Evolutionary conservation across 441 rosid genomes (phyloP), one percentile per base, ranked within the genome.

Genomic region (Capsella rubella): DNA sequence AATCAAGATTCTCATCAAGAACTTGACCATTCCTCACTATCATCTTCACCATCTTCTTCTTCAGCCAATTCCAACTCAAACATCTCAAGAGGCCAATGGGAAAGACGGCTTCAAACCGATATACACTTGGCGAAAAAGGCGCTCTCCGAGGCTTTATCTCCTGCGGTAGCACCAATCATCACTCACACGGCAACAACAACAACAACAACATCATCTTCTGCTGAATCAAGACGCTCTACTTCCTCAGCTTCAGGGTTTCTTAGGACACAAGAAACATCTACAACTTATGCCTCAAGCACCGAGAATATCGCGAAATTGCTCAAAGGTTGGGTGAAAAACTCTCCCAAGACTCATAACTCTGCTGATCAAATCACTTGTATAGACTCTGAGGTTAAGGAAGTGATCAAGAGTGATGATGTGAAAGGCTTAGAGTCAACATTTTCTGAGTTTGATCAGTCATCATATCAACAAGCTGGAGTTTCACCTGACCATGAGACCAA

Each of bases 31-130:
- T 68, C 60, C 8, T 59, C 77, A 0, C 75, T 81, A 29, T 69
- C 83, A 28, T 32, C 86, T 13, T 55, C 72, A 37, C 68, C 82
- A 9, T 60, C 82, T 0, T 7, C 81, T 14, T 43, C 75, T 28
- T 77, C 88, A 8, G 75, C 80, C 8, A 76, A 76, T 42, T 76
- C 80, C 15, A 76, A 70, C 58, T 76, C 76, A 34, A 61, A 77
- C 56, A 81, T 82, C 49, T 81, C 90, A 3, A 89, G 91, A 75
- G 97, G 96, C 15, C 99, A 89, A 37, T 92, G 97, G 99, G 99
- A 94, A 80, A 89, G 88, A 58, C 79, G 88, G 75, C 91, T 94
- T n/a, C 97, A 94, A 68, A 85, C 93, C 6, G 97, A 94, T 67
- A 94, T 94, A 52, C 83, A 88, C 68, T 78, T 73, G 77, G 97